Conservation (phyloP, 768 basidiomycete species). For the Rhodosporidiobolus sp. region DNA sequence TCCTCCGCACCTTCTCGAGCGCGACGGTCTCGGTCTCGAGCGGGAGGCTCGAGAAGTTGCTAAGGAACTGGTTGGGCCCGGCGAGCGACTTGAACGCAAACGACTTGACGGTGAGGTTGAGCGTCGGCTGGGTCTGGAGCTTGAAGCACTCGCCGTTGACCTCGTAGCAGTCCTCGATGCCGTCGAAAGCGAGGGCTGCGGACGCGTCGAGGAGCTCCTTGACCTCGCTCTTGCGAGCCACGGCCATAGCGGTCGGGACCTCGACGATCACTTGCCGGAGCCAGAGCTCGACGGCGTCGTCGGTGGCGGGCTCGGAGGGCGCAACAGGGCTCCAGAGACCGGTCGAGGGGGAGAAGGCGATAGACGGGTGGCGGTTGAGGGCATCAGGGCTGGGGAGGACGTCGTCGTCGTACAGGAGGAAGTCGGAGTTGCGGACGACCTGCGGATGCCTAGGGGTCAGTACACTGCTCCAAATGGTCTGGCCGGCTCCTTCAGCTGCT, state of each 20-base stretch:
- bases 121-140: conserved; percentile 25
- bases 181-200: conserved; percentile 23
- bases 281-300: conserved; percentile 33
- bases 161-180: conserved; percentile 32
- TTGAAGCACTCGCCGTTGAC: conserved; percentile 26
- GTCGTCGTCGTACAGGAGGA: conserved; percentile 38
- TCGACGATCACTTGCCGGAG: conserved; percentile 38
- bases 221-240: conserved; percentile 22
- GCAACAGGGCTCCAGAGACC: conserved; percentile 33
- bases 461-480: no score
- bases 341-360: conserved; percentile 31
- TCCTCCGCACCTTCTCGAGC: conserved; percentile 27
- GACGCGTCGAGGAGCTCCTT: conserved; percentile 25
- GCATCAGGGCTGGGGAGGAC: conserved; percentile 6
- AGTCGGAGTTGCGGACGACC: conserved; percentile 38
- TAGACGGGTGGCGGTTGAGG: conserved; percentile 26
- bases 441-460: conserved; percentile 16
- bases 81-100: conserved; percentile 36
- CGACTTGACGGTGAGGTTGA: conserved; percentile 32
- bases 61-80: conserved; percentile 22
- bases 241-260: conserved; percentile 18
- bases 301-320: conserved; percentile 11
- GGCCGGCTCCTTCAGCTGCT: neutral
- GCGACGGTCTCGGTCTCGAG: conserved; percentile 32
- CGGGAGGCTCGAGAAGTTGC: conserved; percentile 19